Conservation (phyloP, 1,139 yeast genomes). For the Candida sanyaensis region DNA sequence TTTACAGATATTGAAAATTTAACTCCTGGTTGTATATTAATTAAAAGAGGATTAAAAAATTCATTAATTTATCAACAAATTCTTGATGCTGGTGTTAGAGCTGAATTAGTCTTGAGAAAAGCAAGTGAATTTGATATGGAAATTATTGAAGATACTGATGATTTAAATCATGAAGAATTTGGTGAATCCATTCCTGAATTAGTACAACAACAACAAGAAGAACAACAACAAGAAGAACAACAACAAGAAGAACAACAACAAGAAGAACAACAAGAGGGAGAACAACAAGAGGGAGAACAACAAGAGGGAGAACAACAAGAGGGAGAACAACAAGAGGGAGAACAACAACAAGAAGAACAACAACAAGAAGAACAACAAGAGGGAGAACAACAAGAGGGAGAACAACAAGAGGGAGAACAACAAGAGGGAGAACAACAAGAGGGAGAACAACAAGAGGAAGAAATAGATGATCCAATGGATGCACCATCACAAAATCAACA, state of each 20-base stretch:
- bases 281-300: too few relatives aligned
- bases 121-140: constrained; percentile 61
- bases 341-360: background rate
- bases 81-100: constrained; percentile 88
- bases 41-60: constrained; percentile 48
- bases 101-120: constrained; percentile 78
- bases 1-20: constrained; percentile 63
- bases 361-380: too few relatives aligned
- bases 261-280: too few relatives aligned
- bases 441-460: background rate
- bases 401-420: too few relatives aligned
- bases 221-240: background rate
- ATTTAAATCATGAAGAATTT: constrained; percentile 21
- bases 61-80: constrained; percentile 50
- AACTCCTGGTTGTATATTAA: constrained; percentile 76
- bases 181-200: constrained; percentile 12
- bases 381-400: too few relatives aligned
- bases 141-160: constrained; percentile 34
- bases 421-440: too few relatives aligned
- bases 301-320: too few relatives aligned
- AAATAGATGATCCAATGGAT: constrained; percentile 19
- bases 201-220: constrained; percentile 15
- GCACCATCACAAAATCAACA: constrained; percentile 69
- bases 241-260: too few relatives aligned
- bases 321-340: background rate